Evolutionary conservation across 768 basidiomycete species (phyloP).

Genomic region (Hericium alpestre): DNA sequence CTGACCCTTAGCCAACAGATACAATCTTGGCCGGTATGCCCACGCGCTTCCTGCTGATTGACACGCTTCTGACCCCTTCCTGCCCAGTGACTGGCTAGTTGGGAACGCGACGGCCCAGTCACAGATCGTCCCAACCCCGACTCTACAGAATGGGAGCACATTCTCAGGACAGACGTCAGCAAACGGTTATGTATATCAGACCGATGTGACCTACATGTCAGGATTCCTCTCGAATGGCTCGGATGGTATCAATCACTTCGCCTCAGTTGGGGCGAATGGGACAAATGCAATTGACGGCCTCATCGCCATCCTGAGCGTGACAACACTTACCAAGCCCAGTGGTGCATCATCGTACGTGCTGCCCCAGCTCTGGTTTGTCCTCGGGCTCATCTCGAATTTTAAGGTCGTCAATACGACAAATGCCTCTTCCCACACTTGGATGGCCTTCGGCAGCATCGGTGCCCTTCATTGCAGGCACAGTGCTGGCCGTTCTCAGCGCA

Average conservation of each 20-base stretch:
- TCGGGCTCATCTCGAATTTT: background rate
- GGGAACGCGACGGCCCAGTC: conserved; percentile 62
- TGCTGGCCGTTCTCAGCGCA: background rate
- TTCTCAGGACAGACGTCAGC: conserved; percentile 56
- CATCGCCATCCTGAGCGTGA: conserved; percentile 68
- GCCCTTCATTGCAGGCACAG: background rate
- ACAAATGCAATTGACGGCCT: conserved; percentile 70
- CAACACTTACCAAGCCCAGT: conserved; percentile 36
- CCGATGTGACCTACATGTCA: conserved; percentile 53
- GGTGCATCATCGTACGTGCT: background rate
- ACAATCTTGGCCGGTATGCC: conserved; percentile 63
- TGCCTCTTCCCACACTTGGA: background rate
- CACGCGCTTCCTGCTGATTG: background rate
- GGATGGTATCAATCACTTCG: conserved; percentile 57
- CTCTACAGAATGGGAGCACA: conserved; percentile 46
- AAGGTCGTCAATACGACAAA: background rate
- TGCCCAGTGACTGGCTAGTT: conserved; percentile 65
- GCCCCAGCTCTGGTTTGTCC: background rate
- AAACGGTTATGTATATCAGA: conserved; percentile 65
- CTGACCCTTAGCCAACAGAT: conserved; percentile 24
- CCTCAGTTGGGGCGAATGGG: conserved; percentile 38
- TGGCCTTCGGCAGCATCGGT: background rate
- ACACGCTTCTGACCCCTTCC: background rate
- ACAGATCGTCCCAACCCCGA: conserved; percentile 30
- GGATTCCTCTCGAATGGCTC: conserved; percentile 65